phyloP scores from a whole-genome alignment of 2,329 filamentous ascomycete genomes.

The Aureobasidium leucospermi region DNA sequence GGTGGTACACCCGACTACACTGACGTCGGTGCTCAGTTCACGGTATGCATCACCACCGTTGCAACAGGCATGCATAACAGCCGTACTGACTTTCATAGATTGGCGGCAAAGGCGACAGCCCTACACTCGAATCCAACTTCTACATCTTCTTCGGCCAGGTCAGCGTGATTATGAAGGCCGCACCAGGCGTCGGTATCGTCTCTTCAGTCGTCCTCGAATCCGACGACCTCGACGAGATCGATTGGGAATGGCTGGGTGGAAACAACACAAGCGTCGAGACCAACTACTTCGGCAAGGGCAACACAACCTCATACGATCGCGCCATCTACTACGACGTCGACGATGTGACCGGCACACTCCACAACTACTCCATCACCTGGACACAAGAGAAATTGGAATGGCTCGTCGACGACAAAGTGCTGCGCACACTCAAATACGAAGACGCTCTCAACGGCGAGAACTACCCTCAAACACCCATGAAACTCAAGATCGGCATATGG shows the following conservation, averaged over 20 bases:
- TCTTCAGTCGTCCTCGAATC: constrained; percentile 77
- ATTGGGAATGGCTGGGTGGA: constrained; percentile 74
- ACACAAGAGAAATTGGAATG: constrained; percentile 59
- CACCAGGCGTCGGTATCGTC: constrained; percentile 67
- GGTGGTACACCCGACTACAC: constrained; percentile 56
- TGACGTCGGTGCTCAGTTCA: constrained; percentile 57
- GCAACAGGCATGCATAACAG: neutral
- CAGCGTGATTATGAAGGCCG: constrained; percentile 70
- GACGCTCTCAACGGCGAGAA: constrained; percentile 49
- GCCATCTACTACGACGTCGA: constrained; percentile 53
- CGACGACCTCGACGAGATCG: constrained; percentile 79
- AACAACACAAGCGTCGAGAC: constrained; percentile 56
- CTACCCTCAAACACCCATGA: constrained; percentile 72
- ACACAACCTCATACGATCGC: constrained; percentile 59
- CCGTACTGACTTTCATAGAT: constrained; percentile 35
- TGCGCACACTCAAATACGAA: constrained; percentile 52
- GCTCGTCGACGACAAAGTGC: constrained; percentile 59
- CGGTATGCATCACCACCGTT: constrained; percentile 20
- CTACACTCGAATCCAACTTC: constrained; percentile 70
- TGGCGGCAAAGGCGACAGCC: constrained; percentile 60
- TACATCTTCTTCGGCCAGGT: constrained; percentile 82
- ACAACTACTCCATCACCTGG: constrained; percentile 69
- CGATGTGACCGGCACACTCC: constrained; percentile 50
- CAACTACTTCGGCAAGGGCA: constrained; percentile 72
- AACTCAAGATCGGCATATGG: constrained; percentile 67